Percentiles rank a stretch among this genome's conserved stretches.
Evolutionary conservation across 2,329 filamentous ascomycete genomes (phyloP).

Genomic region (Cladophialophora bantiana): DNA sequence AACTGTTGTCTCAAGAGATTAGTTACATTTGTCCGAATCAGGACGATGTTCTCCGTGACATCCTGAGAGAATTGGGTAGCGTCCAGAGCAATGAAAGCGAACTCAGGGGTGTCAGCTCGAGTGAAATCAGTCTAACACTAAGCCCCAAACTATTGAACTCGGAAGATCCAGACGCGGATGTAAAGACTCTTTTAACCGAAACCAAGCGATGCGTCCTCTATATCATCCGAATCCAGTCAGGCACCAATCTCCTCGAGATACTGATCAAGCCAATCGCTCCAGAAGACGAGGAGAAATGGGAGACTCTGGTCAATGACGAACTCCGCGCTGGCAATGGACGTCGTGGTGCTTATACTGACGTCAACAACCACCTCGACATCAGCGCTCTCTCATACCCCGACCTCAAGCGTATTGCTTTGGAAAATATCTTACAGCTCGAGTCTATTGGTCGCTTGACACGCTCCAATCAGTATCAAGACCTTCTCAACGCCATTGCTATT

Average conservation of each 20-base stretch:
- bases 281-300: conserved; percentile 92
- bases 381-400: conserved; percentile 89
- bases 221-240: conserved; percentile 95
- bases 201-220: conserved; percentile 97
- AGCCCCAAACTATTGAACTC: conserved; percentile 88
- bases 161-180: conserved; percentile 89
- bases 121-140: conserved; percentile 88
- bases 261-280: conserved; percentile 85
- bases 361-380: conserved; percentile 83
- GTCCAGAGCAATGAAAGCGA: conserved; percentile 97
- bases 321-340: conserved; percentile 72
- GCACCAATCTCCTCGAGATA: conserved; percentile 91
- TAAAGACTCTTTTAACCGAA: conserved; percentile 95
- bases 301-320: conserved; percentile 80
- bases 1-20: conserved; percentile 80
- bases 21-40: conserved; percentile 76
- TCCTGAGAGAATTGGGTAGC: conserved; percentile 91
- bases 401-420: conserved; percentile 88
- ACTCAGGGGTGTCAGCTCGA: conserved; percentile 82
- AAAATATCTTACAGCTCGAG: conserved; percentile 92
- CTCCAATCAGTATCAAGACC: conserved; percentile 92
- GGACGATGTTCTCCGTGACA: conserved; percentile 88
- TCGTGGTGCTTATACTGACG: conserved; percentile 86
- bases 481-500: conserved; percentile 95
- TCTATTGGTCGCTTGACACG: conserved; percentile 83